Evolutionary conservation across 2,329 filamentous ascomycete species (phyloP), one percentile per base, ranked within the genome.

Genomic region (Alternaria sp.): DNA sequence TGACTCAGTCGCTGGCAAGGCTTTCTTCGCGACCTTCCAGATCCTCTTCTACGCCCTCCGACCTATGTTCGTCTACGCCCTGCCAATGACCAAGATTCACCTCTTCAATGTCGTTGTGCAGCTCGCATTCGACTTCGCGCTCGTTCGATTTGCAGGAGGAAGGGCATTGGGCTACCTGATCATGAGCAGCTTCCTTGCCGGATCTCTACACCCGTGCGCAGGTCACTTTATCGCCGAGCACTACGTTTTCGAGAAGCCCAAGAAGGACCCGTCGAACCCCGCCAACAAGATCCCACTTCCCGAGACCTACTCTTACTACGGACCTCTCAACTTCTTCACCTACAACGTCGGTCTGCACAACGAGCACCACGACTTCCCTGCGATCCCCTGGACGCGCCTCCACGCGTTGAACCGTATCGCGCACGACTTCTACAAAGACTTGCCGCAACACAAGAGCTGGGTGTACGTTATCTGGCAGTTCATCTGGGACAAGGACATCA

Each of bases 161-260:
- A 87, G 90, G 69, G 87, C 93, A 0, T 77, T 98, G 49, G 87
- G 89, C 68, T 99, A 99, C 84, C 84, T 99, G 45, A 84, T 99
- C 56, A 83, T 96, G 71, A 96, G 91, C 75, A 96, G 92, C 55
- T 98, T 99, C 86, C 87, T 99, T 3, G 96, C 96, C 2, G 96
- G 96, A 37, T 95, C 91, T 50, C 87, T 99, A 30, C 96, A 99
- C 82, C 96, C 96, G 4, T 93, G 95, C 63, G 96, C 96, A 0
- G 96, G 93, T 47, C 96, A 99, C 83, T 99, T 99, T 85, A 99
- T 99, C 81, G 94, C 96, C 61, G 96, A 99, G 84, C 96, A 99
- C 76, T 86, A 86, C 73, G 84, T 86, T 21, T 86, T 86, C 67
- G 71, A 80, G 63, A 75, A 76, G 28, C 74, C 77, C 1, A 75